These are phyloP conservation scores for Dothiorella sarmentorum DNA, from an alignment of 2,329 filamentous ascomycete genomes.

Conservation along the genomic window DNA sequence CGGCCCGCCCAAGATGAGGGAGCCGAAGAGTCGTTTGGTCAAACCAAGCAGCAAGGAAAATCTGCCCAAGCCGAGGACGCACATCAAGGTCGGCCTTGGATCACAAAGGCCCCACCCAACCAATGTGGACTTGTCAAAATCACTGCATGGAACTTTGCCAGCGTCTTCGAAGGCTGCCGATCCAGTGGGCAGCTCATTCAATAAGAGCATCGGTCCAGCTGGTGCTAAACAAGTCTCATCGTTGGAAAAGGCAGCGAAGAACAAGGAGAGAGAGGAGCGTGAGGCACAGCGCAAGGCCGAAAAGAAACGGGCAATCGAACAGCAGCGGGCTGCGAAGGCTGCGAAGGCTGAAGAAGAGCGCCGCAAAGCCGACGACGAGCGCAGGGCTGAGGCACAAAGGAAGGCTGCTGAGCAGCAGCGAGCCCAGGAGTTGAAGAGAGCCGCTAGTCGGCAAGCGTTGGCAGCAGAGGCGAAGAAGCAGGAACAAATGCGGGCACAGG, in stretches of 20 bases:
- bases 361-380: constrained; percentile 24
- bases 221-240: constrained; percentile 30
- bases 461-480: constrained; percentile 29
- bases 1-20: constrained; percentile 47
- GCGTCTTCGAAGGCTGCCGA: constrained; percentile 17
- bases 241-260: constrained; percentile 71
- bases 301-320: constrained; percentile 75
- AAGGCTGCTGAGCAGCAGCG: constrained; percentile 39
- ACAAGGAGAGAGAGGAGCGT: constrained; percentile 83
- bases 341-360: constrained; percentile 56
- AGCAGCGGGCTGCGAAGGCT: constrained; percentile 65
- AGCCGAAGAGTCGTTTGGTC: constrained; percentile 47
- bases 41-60: constrained; percentile 60
- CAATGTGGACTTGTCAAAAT: constrained; percentile 30
- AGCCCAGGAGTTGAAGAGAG: constrained; percentile 34
- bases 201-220: background rate
- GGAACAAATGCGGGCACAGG: constrained; percentile 12
- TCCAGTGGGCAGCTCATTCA: constrained; percentile 19
- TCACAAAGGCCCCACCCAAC: constrained; percentile 39
- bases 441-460: constrained; percentile 33
- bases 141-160: constrained; percentile 13
- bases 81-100: constrained; percentile 24
- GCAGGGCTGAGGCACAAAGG: constrained; percentile 35
- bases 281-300: constrained; percentile 76
- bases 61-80: constrained; percentile 52